Base-by-base conservation (phyloP, 2,329 filamentous ascomycete genomes). In the Arthrinium puccinioides region DNA sequence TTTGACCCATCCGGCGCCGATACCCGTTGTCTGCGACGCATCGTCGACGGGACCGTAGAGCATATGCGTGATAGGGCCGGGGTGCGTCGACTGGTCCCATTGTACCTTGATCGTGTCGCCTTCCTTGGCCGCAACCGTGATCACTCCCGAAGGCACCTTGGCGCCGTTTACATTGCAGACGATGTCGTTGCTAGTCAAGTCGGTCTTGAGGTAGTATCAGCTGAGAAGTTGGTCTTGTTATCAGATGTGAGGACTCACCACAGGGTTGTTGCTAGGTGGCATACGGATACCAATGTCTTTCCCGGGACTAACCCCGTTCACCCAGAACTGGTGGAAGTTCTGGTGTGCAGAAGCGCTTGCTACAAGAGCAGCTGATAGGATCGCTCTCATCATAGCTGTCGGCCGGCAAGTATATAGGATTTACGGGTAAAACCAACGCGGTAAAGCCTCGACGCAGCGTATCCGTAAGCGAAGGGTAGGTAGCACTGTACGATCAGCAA, bases 1-100 rank as follows among this genome's bases (percentile, higher is more conserved):
- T 41, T 53, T 53, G 36, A 49, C 46, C 52, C 50, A 54, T 31
- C 50, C 52, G 15, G 45, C 46, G n/a, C 50, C 50, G 19, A 51
- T 50, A 23, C 79, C 80, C 1, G 77, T 80, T 3, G 67, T 48
- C 51, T 84, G 80, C 58, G 88, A 83, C 9, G 84, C 84, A 48
- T 81, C 78, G 42, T 64, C 61, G 34, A 70, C 60, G 32, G 69
- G 60, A 25, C 50, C 51, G 37, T 49, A 53, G 13, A 54, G 41
- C 39, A 54, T 49, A 37, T 54, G 51, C 9, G 56, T 57, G 38
- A 64, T 63, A 7, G 61, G 61, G 5, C 60, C 59, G 11, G 59
- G 60, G 38, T 63, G 60, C 9, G 44, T 43, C 13, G 60, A 66
- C 9, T 44, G 39, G 36, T 63, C 60, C 61, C 61, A 63, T 32